Conservation (phyloP, 1,139 yeast genomes). For the Yamadazyma buinensis region DNA sequence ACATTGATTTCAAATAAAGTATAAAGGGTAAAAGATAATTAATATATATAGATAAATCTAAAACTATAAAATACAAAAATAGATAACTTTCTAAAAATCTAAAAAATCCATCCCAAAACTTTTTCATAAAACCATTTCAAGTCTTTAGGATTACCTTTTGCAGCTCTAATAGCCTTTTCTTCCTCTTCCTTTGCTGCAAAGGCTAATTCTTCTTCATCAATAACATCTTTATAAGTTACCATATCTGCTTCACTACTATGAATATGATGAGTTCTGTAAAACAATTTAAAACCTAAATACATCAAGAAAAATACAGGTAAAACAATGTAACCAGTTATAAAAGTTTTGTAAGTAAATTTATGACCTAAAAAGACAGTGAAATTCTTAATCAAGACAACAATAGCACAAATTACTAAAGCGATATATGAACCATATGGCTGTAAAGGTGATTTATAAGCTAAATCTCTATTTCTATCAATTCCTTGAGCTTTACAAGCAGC, state of each 20-base stretch:
- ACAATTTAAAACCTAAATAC: slow-evolving; percentile 56
- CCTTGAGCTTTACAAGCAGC: slow-evolving; percentile 68
- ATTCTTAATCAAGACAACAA: slow-evolving; percentile 67
- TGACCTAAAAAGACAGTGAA: slow-evolving; percentile 64
- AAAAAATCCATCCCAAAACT: slow-evolving; percentile 37
- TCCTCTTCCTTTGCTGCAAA: slow-evolving; percentile 41
- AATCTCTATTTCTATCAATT: slow-evolving; percentile 26
- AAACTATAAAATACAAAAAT: too few relatives aligned
- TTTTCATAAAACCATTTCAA: slow-evolving; percentile 54
- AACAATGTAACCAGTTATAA: slow-evolving; percentile 77
- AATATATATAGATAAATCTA: too few relatives aligned
- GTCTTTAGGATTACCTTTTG: slow-evolving; percentile 41
- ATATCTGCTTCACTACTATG: slow-evolving; percentile 60
- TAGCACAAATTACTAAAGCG: slow-evolving; percentile 49
- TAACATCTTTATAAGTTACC: slow-evolving; percentile 57
- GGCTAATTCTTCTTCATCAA: slow-evolving; percentile 65
- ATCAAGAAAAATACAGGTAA: slow-evolving; percentile 60
- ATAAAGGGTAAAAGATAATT: too few relatives aligned
- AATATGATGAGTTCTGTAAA: slow-evolving; percentile 49
- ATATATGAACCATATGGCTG: slow-evolving; percentile 64
- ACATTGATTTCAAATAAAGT: too few relatives aligned
- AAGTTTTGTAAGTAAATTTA: slow-evolving; percentile 50
- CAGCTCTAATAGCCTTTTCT: slow-evolving; percentile 47
- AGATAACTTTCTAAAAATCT: too few relatives aligned
- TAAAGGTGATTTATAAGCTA: slow-evolving; percentile 61